Conservation (phyloP, 768 basidiomycete genomes). For the Boletus rubescentipes region DNA sequence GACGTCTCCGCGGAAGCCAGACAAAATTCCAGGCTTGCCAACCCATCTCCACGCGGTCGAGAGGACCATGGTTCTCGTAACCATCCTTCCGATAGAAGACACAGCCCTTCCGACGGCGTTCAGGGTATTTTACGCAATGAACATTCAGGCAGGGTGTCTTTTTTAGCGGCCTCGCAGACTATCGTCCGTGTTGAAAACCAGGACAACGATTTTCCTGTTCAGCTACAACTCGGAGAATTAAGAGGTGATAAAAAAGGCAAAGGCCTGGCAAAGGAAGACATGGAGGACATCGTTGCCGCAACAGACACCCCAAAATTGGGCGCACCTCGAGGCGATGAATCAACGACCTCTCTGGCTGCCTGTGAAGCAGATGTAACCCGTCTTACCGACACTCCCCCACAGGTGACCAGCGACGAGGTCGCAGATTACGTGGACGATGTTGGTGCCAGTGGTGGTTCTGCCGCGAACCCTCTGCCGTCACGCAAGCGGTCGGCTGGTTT, state of each 20-base stretch:
- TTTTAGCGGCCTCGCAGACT: not conserved
- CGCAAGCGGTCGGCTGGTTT: slow-evolving; percentile 17
- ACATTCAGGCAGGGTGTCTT: not conserved
- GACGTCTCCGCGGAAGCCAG: slow-evolving; percentile 8
- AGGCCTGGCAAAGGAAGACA: not conserved
- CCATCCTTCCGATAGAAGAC: not conserved
- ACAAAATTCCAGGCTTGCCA: not conserved
- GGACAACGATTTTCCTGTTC: not conserved
- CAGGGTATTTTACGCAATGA: slow-evolving; percentile 1
- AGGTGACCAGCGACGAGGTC: not conserved
- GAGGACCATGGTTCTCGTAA: slow-evolving; percentile 1
- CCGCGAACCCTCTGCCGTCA: slow-evolving; percentile 17
- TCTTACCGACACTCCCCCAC: not conserved
- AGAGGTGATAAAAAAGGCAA: slow-evolving; percentile 11
- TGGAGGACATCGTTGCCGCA: not conserved
- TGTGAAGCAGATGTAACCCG: not conserved
- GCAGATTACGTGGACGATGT: slow-evolving; percentile 11
- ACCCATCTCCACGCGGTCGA: slow-evolving; percentile 3
- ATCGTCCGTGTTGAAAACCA: not conserved
- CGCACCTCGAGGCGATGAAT: not conserved
- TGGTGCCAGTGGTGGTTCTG: slow-evolving; percentile 6
- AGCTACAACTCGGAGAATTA: not conserved
- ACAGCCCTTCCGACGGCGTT: not conserved
- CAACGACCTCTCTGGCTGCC: not conserved
- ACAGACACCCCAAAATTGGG: not conserved